These are phyloP conservation scores for Neurospora discreta DNA, from an alignment of 495 filamentous ascomycete species.

Conservation along the genomic window DNA sequence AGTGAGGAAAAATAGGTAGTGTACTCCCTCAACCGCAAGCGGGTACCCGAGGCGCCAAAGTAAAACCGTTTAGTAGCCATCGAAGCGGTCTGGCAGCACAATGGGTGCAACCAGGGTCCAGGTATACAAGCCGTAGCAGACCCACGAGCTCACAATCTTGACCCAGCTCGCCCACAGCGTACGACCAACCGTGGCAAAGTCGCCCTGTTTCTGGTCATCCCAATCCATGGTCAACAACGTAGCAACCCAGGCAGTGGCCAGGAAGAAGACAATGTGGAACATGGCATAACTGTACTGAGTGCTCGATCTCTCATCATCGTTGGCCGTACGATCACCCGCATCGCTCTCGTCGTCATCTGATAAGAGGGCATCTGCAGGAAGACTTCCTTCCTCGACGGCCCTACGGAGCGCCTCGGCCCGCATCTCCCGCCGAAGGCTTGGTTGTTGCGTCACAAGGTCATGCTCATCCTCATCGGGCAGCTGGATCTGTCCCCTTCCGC, in stretches of 20 bases:
- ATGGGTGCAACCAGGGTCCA: constrained; percentile 89
- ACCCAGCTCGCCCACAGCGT: constrained; percentile 99
- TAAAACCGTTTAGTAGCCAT: constrained; percentile 23
- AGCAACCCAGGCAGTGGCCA: constrained; percentile 91
- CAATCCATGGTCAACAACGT: constrained; percentile 83
- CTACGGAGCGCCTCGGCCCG: constrained; percentile 80
- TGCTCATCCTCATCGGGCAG: constrained; percentile 59
- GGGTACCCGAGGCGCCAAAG: background rate
- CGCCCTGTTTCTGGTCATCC: constrained; percentile 46
- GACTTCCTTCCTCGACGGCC: constrained; percentile 79
- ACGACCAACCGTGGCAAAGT: constrained; percentile 84
- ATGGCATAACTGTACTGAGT: constrained; percentile 95
- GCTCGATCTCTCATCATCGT: constrained; percentile 76
- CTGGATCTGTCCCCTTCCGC: constrained; percentile 42
- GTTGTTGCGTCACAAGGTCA: constrained; percentile 82
- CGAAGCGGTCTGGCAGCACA: constrained; percentile 78
- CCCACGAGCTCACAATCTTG: constrained; percentile 96
- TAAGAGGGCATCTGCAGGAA: constrained; percentile 83
- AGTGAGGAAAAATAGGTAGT: background rate
- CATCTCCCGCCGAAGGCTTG: constrained; percentile 71
- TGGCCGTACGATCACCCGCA: constrained; percentile 46
- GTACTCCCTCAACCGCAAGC: background rate
- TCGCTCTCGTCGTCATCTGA: constrained; percentile 64
- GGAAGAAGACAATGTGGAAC: constrained; percentile 96
- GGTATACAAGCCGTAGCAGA: constrained; percentile 86